A percentile compares a stretch with the other conserved stretches of the same genome.
These are phyloP conservation scores for Solanum gandarillasii DNA, from an alignment of 257 asterid genomes.

Conservation along the genomic window DNA sequence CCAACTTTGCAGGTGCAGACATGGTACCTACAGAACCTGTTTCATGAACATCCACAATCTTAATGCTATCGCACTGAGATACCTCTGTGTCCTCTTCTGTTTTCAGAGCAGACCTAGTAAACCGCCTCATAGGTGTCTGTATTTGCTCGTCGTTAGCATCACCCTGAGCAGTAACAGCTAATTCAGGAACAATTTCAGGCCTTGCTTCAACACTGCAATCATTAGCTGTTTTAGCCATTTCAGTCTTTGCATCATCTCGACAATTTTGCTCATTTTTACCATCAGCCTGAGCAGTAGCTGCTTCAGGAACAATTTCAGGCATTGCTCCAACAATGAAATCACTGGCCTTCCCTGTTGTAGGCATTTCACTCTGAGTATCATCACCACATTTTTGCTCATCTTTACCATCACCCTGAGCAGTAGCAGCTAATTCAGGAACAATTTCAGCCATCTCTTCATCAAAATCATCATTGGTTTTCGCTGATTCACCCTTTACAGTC, in stretches of 20 bases:
- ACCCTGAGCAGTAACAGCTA: slow-evolving; percentile 1
- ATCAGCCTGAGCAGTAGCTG: neutral
- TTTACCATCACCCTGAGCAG: neutral
- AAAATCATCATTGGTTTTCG: neutral
- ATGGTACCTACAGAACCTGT: slow-evolving; percentile 8
- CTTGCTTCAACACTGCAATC: neutral
- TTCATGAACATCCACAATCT: slow-evolving; percentile 10
- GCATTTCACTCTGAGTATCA: neutral
- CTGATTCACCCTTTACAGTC: neutral
- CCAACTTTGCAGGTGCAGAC: slow-evolving; percentile 36
- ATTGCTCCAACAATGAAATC: neutral
- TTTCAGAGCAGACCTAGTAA: slow-evolving; percentile 49
- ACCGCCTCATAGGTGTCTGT: slow-evolving; percentile 35
- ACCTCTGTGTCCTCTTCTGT: slow-evolving; percentile 16
- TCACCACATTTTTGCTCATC: neutral
- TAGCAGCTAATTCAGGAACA: neutral
- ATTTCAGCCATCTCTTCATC: neutral
- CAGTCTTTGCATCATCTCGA: neutral
- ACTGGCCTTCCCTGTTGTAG: neutral
- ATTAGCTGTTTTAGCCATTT: neutral
- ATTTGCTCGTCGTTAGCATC: slow-evolving; percentile 18
- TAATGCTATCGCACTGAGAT: slow-evolving; percentile 3
- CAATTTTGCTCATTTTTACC: neutral
- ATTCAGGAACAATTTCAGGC: neutral
- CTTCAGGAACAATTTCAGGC: neutral